Evolutionary conservation across 2,329 filamentous ascomycete genomes (phyloP).

Genomic region (Colletotrichum sojae): DNA sequence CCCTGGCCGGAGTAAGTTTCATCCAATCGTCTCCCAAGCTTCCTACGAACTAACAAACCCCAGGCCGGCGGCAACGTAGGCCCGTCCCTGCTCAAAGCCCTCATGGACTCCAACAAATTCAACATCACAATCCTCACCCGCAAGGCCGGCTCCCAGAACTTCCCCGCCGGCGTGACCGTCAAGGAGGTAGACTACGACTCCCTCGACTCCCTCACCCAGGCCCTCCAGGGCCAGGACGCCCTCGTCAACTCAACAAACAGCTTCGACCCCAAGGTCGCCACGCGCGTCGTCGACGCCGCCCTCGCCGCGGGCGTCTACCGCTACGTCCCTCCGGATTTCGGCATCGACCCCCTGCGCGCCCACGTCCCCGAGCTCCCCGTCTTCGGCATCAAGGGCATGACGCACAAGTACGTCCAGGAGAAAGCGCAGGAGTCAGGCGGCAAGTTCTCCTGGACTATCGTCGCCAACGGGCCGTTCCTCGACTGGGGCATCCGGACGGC

Average conservation of each 20-base stretch:
- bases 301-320: constrained; percentile 72
- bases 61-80: constrained; percentile 53
- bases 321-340: constrained; percentile 74
- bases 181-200: constrained; percentile 64
- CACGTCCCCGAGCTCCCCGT: constrained; percentile 40
- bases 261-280: constrained; percentile 56
- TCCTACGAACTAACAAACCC: not conserved
- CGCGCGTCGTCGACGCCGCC: constrained; percentile 68
- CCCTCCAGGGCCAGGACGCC: constrained; percentile 70
- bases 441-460: constrained; percentile 47
- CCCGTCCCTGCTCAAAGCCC: constrained; percentile 47
- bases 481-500: constrained; percentile 46
- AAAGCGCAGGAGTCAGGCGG: constrained; percentile 43
- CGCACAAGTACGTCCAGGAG: constrained; percentile 42
- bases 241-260: constrained; percentile 57
- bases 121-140: constrained; percentile 70
- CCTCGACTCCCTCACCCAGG: constrained; percentile 62
- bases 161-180: constrained; percentile 56
- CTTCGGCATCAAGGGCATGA: constrained; percentile 42
- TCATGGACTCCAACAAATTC: constrained; percentile 51
- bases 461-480: constrained; percentile 49
- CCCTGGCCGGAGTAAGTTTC: constrained; percentile 52
- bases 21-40: too few species aligned
- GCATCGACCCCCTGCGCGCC: constrained; percentile 50
- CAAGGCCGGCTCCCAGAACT: constrained; percentile 52